Percentiles rank a stretch among this genome's conserved stretches.
Evolutionary conservation across 805 yeast species (phyloP).

Genomic region (Teunomyces gatunensis): DNA sequence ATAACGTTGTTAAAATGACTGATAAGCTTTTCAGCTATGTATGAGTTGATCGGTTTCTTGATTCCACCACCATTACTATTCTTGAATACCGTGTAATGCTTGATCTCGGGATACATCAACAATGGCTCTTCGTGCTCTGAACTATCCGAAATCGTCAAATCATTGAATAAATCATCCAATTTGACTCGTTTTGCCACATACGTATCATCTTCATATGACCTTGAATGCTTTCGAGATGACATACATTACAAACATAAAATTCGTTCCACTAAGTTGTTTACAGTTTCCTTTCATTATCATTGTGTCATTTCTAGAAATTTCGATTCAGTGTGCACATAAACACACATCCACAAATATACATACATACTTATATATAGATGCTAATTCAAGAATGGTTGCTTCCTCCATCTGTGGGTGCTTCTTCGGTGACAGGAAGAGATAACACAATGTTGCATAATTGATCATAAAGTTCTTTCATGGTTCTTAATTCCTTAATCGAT

Average conservation of each 20-base stretch:
- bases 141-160: slow-evolving; percentile 19
- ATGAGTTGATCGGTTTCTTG: slow-evolving; percentile 12
- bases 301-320: background rate
- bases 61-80: background rate
- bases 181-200: slow-evolving; percentile 25
- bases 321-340: background rate
- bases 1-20: slow-evolving; percentile 20
- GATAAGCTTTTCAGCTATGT: slow-evolving; percentile 22
- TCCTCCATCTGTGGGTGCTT: background rate
- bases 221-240: slow-evolving; percentile 8
- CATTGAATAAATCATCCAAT: slow-evolving; percentile 28
- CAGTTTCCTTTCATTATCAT: too few relatives aligned
- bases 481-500: slow-evolving; percentile 33
- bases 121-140: background rate
- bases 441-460: slow-evolving; percentile 27
- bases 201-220: slow-evolving; percentile 3
- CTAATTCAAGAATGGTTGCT: background rate
- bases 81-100: slow-evolving; percentile 11
- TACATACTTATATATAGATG: background rate
- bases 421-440: background rate
- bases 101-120: slow-evolving; percentile 13
- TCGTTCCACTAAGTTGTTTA: too few relatives aligned
- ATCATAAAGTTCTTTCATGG: slow-evolving; percentile 35
- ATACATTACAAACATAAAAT: background rate
- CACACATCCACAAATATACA: too few relatives aligned